Conservation (phyloP, 2,329 filamentous ascomycete species). For the Aspergillus arachidicola region DNA sequence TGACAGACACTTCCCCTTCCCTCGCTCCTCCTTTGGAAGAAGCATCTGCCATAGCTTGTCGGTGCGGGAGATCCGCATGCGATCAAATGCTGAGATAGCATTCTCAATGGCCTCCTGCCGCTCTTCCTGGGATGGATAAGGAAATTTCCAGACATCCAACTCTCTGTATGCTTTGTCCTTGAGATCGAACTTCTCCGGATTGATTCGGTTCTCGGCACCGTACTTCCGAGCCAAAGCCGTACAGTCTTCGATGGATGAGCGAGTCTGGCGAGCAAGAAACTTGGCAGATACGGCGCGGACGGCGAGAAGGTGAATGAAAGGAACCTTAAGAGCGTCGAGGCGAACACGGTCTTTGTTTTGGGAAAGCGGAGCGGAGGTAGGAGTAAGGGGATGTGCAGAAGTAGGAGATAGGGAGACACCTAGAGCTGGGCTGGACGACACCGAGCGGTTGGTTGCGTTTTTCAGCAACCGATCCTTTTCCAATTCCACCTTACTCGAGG, state of each 20-base stretch:
- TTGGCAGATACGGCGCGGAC: slow-evolving; percentile 52
- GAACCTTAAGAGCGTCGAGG: slow-evolving; percentile 48
- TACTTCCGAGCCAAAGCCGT: slow-evolving; percentile 54
- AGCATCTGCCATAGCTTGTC: slow-evolving; percentile 66
- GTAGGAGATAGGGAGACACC: slow-evolving; percentile 40
- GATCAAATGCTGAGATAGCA: slow-evolving; percentile 65
- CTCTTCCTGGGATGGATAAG: slow-evolving; percentile 58
- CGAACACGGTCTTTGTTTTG: slow-evolving; percentile 42
- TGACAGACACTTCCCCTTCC: slow-evolving; percentile 64
- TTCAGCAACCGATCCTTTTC: slow-evolving; percentile 47
- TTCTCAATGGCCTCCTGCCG: slow-evolving; percentile 63
- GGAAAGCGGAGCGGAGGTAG: slow-evolving; percentile 46
- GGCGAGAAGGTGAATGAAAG: slow-evolving; percentile 57
- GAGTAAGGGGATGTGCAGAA: slow-evolving; percentile 39
- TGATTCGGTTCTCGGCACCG: slow-evolving; percentile 52
- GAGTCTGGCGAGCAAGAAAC: slow-evolving; percentile 50
- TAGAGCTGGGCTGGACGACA: slow-evolving; percentile 46
- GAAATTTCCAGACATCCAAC: slow-evolving; percentile 64
- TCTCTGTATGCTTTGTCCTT: slow-evolving; percentile 63
- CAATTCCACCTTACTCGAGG: slow-evolving; percentile 41
- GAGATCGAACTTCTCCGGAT: slow-evolving; percentile 55
- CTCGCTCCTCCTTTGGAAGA: slow-evolving; percentile 61
- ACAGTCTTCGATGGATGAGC: slow-evolving; percentile 53
- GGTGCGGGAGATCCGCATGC: slow-evolving; percentile 60
- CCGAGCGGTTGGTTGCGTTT: slow-evolving; percentile 40